These are phyloP conservation scores for Panicum virgatum DNA, from an alignment of 202 grass and related monocot genomes.

Conservation along the genomic window DNA sequence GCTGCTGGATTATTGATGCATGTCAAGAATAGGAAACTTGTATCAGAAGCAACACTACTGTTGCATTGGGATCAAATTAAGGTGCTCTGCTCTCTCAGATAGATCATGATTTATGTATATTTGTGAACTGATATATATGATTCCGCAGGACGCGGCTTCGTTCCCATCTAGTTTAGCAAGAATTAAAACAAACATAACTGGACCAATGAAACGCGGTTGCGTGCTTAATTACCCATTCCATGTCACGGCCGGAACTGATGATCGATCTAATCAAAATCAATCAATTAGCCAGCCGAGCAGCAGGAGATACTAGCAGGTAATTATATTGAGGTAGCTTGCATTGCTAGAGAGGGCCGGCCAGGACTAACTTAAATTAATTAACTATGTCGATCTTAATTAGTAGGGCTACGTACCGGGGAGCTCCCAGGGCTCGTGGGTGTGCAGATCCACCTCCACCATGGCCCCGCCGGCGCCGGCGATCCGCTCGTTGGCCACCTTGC, in stretches of 20 bases:
- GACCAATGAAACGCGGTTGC: conserved; percentile 23
- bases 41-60: conserved; percentile 26
- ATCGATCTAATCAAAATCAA: conserved; percentile 1
- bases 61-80: not conserved
- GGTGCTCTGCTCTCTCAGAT: no score
- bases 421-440: conserved; percentile 91
- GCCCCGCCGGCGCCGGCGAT: conserved; percentile 43
- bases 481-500: conserved; percentile 73
- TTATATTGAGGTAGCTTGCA: conserved; percentile 3
- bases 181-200: conserved; percentile 1
- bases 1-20: not conserved
- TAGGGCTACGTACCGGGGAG: conserved; percentile 57
- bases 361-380: conserved; percentile 1
- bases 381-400: not conserved
- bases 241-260: not conserved
- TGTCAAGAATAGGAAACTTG: conserved; percentile 28
- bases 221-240: conserved; percentile 37
- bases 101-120: not conserved
- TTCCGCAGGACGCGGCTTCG: no score
- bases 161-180: no score
- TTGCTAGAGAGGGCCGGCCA: conserved; percentile 39
- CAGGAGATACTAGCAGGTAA: not conserved
- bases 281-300: not conserved
- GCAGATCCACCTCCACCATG: conserved; percentile 94
- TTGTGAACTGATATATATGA: not conserved